These are phyloP conservation scores for Plasmodium vivax DNA, from an alignment of 169 alveolate genomes.

Conservation along the genomic window DNA sequence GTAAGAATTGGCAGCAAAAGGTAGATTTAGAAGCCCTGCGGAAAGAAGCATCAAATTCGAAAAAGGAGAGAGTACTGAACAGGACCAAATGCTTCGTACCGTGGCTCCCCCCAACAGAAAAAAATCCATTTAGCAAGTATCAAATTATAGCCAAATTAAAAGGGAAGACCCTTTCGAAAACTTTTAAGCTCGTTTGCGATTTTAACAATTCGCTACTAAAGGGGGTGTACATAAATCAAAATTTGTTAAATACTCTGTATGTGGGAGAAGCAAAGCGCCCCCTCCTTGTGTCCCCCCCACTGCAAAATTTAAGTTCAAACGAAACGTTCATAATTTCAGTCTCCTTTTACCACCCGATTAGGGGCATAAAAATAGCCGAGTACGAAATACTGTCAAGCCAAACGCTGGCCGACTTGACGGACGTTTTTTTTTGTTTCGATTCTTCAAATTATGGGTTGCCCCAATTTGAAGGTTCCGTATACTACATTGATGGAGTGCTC, in stretches of 20 bases:
- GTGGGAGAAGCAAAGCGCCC: not conserved
- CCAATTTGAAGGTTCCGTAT: slow-evolving; percentile 83
- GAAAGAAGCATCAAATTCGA: slow-evolving; percentile 7
- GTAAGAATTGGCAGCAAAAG: slow-evolving; percentile 60
- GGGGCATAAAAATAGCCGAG: slow-evolving; percentile 88
- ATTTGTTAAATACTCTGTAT: slow-evolving; percentile 16
- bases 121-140: slow-evolving; percentile 58
- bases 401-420: slow-evolving; percentile 83
- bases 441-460: slow-evolving; percentile 77
- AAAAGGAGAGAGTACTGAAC: slow-evolving; percentile 11
- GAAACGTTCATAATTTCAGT: slow-evolving; percentile 75
- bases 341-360: slow-evolving; percentile 84
- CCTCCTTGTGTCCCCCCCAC: not conserved
- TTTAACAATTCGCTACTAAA: slow-evolving; percentile 52
- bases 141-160: slow-evolving; percentile 50
- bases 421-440: slow-evolving; percentile 84
- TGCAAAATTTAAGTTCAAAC: not conserved
- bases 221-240: slow-evolving; percentile 57
- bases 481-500: slow-evolving; percentile 85
- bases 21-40: slow-evolving; percentile 23
- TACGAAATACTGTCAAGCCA: slow-evolving; percentile 86
- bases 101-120: slow-evolving; percentile 64
- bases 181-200: slow-evolving; percentile 67
- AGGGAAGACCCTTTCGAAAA: slow-evolving; percentile 39
- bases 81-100: slow-evolving; percentile 43